Base-by-base conservation (phyloP, 164 flowering plant genomes). In the grape (Vitis vinifera) region DNA sequence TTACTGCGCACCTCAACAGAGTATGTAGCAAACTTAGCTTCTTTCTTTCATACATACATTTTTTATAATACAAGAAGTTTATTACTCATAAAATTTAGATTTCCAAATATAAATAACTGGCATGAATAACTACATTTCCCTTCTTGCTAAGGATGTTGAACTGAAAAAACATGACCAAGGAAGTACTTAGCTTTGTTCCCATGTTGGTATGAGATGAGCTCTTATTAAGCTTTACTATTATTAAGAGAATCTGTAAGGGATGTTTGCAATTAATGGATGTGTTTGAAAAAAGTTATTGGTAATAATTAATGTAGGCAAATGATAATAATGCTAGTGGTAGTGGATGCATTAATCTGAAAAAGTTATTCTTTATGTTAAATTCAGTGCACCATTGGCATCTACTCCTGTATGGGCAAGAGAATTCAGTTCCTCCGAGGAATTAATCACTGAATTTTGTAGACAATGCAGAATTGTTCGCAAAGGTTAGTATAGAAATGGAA, bases 401-500 rank as follows among this genome's bases (percentile, higher is more conserved):
- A 87, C 89, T 69, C 99, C 98, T 73, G 97, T 93, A 2, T 95
- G 99, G 99, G 93, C 91, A 63, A 90, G 95, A 29, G 89, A 91
- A 29, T 93, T 91, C 81, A 76, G 68, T 75, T 91, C 98, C 11
- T 78, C 97, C 2, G 98, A 95, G 76, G 98, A 95, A 73, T 73
- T 95, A 67, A 84, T 95, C 59, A 93, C 97, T 47, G 99, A 95
- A 81, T 95, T 93, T 79, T 91, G 97, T 75, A 83, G 98, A 80
- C 98, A 95, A 80, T 95, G 97, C 79, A 85, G 99, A 75, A 84
- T 95, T 73, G 99, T 95, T 76, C 92, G 97, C 57, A 95, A 95
- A 95, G 99, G 99, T 95, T 68, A 30, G 44, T 37, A 37, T 37
- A 37, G 44, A 37, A 37, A 37, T 37, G 44, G 44, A 37, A 37